phyloP scores from a whole-genome alignment of 192 early-diverging fungal genomes.

The Entophlyctis luteolus region DNA sequence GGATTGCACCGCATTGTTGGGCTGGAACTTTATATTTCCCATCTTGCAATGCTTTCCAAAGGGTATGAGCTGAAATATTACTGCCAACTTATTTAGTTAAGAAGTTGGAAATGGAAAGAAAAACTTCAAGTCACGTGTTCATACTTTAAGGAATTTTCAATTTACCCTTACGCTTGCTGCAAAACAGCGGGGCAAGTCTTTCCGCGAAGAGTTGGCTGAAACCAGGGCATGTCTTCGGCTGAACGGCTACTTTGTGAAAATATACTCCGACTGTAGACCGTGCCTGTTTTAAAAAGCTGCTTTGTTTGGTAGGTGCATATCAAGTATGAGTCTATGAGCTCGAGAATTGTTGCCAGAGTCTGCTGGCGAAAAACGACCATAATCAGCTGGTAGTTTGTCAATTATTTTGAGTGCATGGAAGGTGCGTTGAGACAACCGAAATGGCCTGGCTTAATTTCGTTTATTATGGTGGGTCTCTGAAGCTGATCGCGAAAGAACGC shows the following conservation, averaged over 20 bases:
- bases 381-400: slow-evolving; percentile 59
- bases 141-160: too few relatives aligned
- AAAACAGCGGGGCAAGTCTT: too few relatives aligned
- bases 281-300: slow-evolving; percentile 73
- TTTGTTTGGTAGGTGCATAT: slow-evolving; percentile 95
- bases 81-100: too few relatives aligned
- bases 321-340: slow-evolving; percentile 90
- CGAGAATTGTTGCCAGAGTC: slow-evolving; percentile 88
- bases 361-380: slow-evolving; percentile 89
- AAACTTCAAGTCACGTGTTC: too few relatives aligned
- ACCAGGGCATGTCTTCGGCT: slow-evolving; percentile 93
- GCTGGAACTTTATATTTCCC: too few relatives aligned
- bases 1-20: too few relatives aligned
- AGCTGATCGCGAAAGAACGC: too few relatives aligned
- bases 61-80: too few relatives aligned
- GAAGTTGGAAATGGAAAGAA: too few relatives aligned
- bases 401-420: slow-evolving; percentile 64
- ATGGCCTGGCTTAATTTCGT: slow-evolving; percentile 92
- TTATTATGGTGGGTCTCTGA: slow-evolving; percentile 79
- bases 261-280: background rate
- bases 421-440: slow-evolving; percentile 93
- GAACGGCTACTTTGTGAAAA: background rate
- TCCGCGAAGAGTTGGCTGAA: slow-evolving; percentile 91
- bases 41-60: too few relatives aligned
- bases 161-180: too few relatives aligned